Evolutionary conservation across 2,329 filamentous ascomycete species (phyloP).

Genomic region (Scleromitrula shiraiana): DNA sequence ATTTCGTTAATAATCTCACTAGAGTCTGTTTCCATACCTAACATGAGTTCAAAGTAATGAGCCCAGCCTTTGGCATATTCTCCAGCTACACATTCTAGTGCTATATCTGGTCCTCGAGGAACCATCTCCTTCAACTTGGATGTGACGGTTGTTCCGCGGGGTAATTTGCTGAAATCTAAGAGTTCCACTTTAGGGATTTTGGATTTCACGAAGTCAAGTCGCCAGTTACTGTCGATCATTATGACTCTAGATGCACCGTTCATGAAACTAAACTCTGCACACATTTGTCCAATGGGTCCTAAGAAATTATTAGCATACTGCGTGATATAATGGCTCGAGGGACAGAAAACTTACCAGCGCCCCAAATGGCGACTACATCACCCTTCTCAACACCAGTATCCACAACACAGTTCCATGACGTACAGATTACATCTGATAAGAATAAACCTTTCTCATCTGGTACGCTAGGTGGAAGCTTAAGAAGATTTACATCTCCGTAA

Average conservation of each 20-base stretch:
- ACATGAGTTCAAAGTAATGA: constrained; percentile 48
- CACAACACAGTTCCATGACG: constrained; percentile 74
- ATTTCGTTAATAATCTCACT: constrained; percentile 75
- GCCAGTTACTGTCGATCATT: constrained; percentile 65
- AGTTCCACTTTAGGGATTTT: constrained; percentile 59
- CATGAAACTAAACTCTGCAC: constrained; percentile 63
- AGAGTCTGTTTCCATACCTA: constrained; percentile 76
- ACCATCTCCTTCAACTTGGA: constrained; percentile 66
- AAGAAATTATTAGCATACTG: too few relatives aligned
- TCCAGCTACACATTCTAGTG: constrained; percentile 58
- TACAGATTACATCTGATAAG: constrained; percentile 72
- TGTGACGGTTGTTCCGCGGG: constrained; percentile 59
- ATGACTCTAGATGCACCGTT: constrained; percentile 71
- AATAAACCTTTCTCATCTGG: constrained; percentile 76
- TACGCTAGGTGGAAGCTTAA: constrained; percentile 69
- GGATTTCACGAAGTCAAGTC: constrained; percentile 59
- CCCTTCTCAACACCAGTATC: constrained; percentile 73
- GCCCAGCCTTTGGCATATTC: constrained; percentile 55
- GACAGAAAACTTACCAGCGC: constrained; percentile 42
- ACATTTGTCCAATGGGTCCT: constrained; percentile 78
- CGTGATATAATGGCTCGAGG: too few relatives aligned
- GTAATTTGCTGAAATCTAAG: constrained; percentile 57
- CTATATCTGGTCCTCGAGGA: constrained; percentile 65
- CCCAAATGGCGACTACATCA: constrained; percentile 75
- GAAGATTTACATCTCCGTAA: constrained; percentile 69